Evolutionary conservation across 768 basidiomycete genomes (phyloP), one percentile per base, ranked within the genome.

Genomic region (Phlebiopsis flavidoalba): DNA sequence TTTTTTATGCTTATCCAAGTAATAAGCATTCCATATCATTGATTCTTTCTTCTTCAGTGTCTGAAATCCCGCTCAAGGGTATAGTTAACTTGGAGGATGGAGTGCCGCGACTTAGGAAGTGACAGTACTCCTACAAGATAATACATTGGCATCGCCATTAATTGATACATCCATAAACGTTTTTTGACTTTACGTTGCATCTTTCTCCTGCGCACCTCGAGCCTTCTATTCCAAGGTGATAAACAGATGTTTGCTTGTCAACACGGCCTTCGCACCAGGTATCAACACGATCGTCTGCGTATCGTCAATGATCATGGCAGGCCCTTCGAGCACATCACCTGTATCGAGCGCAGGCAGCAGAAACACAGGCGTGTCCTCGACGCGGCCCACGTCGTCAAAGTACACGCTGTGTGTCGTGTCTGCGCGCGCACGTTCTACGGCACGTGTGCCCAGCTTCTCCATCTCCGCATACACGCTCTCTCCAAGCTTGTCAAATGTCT

Each of bases 221-320:
- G 26, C 26, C 26, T 6, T 46, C 60, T 66, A 72, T 49, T 74
- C 67, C 37, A 84, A 65, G 1, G 76, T 79, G 64, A 84, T 77
- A 50, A 79, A 78, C 73, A 94, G 70, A 71, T 91, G 89, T 64
- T 84, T 87, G 59, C 83, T 86, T 52, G 86, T 82, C 59, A 92
- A 68, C 8, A 88, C 75, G 19, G 84, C 89, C 69, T 72, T 82
- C 53, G 89, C 84, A 15, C 80, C 84, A 0, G 92, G 89, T 21
- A 93, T 84, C 4, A 98, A 74, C 35, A 98, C 89, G 62, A 98
- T 92, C 22, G 95, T 97, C 77, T 97, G 96, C 21, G 95, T 98
- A 65, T 92, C 80, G 72, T 98, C 95, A 67, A 97, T 91, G 62
- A 98, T 88, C 83, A 98, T 88, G 37, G 94, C 93, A 8, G 96